Percentiles rank a stretch among this genome's conserved stretches.
Conservation (phyloP, 805 yeast genomes). For the Nakazawaea holstii region DNA sequence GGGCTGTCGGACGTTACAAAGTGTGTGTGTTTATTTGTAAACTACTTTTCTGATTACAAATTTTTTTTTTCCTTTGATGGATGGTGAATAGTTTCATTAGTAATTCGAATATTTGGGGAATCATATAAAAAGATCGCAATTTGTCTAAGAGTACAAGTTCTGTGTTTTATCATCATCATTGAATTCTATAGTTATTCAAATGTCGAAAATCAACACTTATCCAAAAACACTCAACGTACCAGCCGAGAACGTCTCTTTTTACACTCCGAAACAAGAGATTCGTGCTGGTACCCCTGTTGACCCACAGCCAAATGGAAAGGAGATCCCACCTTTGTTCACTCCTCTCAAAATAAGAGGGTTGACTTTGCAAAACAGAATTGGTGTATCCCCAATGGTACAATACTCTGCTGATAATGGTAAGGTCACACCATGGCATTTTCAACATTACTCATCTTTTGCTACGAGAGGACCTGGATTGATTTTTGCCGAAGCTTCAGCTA, state of each 20-base stretch:
- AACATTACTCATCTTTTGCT: conserved; percentile 44
- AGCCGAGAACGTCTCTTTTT: conserved; percentile 17
- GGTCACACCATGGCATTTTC: conserved; percentile 40
- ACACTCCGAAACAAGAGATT: conserved; percentile 26
- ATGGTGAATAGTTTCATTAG: too few relatives aligned
- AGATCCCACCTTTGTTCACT: conserved; percentile 33
- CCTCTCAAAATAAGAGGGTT: conserved; percentile 37
- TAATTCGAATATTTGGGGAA: too few relatives aligned
- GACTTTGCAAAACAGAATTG: conserved; percentile 43
- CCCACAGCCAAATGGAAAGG: conserved; percentile 13
- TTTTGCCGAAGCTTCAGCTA: conserved; percentile 35
- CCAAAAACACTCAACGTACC: background rate
- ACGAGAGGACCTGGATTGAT: conserved; percentile 44
- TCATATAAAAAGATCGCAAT: too few relatives aligned
- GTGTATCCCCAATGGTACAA: conserved; percentile 54
- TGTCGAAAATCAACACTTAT: background rate
- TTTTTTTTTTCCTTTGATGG: too few relatives aligned
- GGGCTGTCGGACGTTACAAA: too few relatives aligned
- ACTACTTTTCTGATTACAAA: too few relatives aligned
- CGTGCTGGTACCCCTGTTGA: conserved; percentile 29
- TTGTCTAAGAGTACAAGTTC: too few relatives aligned
- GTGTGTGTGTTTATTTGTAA: too few relatives aligned
- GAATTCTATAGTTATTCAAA: too few relatives aligned
- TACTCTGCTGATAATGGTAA: conserved; percentile 39
- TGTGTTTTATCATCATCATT: background rate